Evolutionary conservation across 164 flowering plant genomes (phyloP).

Genomic region (Vitis rotundifolia): DNA sequence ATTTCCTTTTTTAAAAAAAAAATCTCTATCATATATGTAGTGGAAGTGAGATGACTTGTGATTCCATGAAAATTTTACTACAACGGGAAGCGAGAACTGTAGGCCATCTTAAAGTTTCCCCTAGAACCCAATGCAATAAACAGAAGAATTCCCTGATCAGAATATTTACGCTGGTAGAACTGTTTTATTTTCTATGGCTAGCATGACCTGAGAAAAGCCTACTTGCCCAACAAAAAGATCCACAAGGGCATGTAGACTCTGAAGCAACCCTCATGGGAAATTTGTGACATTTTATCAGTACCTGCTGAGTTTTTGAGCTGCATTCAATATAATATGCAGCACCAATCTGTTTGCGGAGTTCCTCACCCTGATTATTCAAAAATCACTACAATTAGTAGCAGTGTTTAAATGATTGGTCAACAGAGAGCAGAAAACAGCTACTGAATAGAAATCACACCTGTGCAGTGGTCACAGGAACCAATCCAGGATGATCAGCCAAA

Average conservation of each 20-base stretch:
- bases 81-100: no score
- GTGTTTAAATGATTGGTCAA: constrained; percentile 4
- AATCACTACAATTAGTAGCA: background rate
- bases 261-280: no score
- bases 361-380: constrained; percentile 77
- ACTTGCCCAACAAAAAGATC: background rate
- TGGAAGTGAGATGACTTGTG: no score
- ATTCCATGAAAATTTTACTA: no score
- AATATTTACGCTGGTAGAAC: background rate
- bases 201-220: background rate
- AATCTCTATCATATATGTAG: background rate
- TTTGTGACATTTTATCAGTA: constrained; percentile 11
- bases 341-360: constrained; percentile 90
- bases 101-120: background rate
- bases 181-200: background rate
- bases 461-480: constrained; percentile 83
- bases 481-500: constrained; percentile 92
- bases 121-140: background rate
- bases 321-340: constrained; percentile 89
- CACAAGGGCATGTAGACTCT: background rate
- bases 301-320: constrained; percentile 99
- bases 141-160: background rate
- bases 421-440: constrained; percentile 4
- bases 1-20: background rate
- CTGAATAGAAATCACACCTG: constrained; percentile 49